Conservation (phyloP, 257 asterid genomes). For the Buddleja alternifolia region DNA sequence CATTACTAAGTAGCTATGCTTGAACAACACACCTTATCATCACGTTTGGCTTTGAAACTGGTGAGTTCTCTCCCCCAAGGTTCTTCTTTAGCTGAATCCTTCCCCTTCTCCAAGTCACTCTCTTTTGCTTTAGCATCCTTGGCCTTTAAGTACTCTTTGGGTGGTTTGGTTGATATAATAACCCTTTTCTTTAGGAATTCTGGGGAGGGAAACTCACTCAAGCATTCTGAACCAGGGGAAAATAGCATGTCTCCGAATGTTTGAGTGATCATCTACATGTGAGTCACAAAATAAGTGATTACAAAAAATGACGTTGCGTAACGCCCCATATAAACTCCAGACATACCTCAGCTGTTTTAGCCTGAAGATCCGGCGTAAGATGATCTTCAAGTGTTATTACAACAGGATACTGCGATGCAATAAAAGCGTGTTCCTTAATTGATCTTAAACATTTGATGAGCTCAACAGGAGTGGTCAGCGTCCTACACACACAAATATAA, state of each 20-base stretch:
- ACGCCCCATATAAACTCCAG: constrained; percentile 16
- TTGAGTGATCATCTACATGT: constrained; percentile 52
- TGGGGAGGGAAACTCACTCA: constrained; percentile 62
- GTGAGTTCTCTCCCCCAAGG: constrained; percentile 59
- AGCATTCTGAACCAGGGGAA: constrained; percentile 49
- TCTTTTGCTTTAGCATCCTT: constrained; percentile 44
- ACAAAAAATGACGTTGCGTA: constrained; percentile 10
- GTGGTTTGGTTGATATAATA: constrained; percentile 71
- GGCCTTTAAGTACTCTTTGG: constrained; percentile 64
- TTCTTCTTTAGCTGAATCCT: constrained; percentile 39
- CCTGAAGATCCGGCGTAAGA: constrained; percentile 63
- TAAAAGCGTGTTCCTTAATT: constrained; percentile 64
- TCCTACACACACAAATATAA: constrained; percentile 40
- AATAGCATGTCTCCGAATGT: constrained; percentile 63
- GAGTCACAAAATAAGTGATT: constrained; percentile 29
- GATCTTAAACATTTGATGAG: constrained; percentile 58
- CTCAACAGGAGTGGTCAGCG: constrained; percentile 61
- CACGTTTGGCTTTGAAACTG: constrained; percentile 33
- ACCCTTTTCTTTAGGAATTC: constrained; percentile 56
- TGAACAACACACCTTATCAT: constrained; percentile 41
- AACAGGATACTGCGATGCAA: constrained; percentile 67
- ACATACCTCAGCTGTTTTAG: constrained; percentile 69
- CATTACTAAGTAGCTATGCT: no score
- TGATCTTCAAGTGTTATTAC: constrained; percentile 70
- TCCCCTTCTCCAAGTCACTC: constrained; percentile 38